Evolutionary conservation across 2,329 filamentous ascomycete species (phyloP), one percentile per base, ranked within the genome.

Genomic region (Pseudonectria buxi): DNA sequence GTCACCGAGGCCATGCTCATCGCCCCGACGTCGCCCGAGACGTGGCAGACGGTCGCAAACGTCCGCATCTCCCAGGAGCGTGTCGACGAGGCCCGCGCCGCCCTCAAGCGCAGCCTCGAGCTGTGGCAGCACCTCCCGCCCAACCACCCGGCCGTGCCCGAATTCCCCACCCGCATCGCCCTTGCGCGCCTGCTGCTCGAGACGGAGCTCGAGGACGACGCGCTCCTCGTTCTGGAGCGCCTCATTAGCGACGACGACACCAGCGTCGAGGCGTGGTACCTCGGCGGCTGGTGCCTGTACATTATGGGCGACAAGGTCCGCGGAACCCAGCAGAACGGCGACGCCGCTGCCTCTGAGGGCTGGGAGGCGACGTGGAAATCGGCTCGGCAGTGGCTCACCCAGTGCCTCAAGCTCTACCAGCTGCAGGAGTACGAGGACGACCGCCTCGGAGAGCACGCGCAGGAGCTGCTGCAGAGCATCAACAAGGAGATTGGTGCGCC

Each of bases 251-350:
- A 98, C 57, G 90, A 98, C 48, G 94, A 98, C 56, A 75, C 84
- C 55, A 95, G 90, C 58, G 85, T 98, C 14, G 92, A 98, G 63
- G 84, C 86, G 13, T 95, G 89, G 88, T 98, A 98, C 64, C 72
- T 98, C 5, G 92, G 92, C 28, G 94, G 92, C 4, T 96, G 90
- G 86, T 89, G 87, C 50, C 72, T 94, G 47, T 86, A 87, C 57
- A 74, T 95, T 39, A 68, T 84, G 43, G 85, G 83, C 10, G 76
- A 85, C 58, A 85, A 82, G 68, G 67, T 77, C 51, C 58, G 62
- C 24, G 63, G 49, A 64, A 47, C 52, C 37, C 54, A 48, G 52
- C 65, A 53, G 38, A 53, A 53, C 26, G 51, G 53, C 9, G 47
- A 35, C 18, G 45, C 39, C 9, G 47, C 41, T 10, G 50, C 51